These are phyloP conservation scores for Calonectria pteridis DNA, from an alignment of 2,329 filamentous ascomycete genomes.

Conservation along the genomic window DNA sequence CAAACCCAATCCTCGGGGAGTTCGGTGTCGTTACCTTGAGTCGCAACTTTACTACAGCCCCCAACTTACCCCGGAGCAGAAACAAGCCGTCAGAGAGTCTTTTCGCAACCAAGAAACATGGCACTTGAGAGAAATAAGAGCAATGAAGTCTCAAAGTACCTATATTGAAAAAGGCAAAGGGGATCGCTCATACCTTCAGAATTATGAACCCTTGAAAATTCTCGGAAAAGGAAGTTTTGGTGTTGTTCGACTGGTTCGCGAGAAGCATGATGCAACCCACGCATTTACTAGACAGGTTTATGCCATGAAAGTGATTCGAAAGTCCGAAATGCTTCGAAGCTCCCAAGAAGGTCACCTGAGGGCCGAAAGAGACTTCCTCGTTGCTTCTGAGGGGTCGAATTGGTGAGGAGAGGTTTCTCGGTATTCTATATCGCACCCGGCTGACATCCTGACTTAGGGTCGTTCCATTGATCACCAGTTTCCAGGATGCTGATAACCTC, in stretches of 20 bases:
- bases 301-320: conserved; percentile 97
- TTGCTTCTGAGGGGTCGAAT: conserved; percentile 85
- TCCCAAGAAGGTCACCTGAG: conserved; percentile 93
- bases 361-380: conserved; percentile 92
- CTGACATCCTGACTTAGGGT: conserved; percentile 66
- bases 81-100: conserved; percentile 63
- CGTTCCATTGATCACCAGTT: conserved; percentile 87
- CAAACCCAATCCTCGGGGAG: conserved; percentile 51
- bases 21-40: conserved; percentile 52
- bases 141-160: conserved; percentile 73
- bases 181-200: conserved; percentile 38
- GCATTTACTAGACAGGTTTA: conserved; percentile 70
- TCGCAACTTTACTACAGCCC: conserved; percentile 67
- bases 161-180: conserved; percentile 22
- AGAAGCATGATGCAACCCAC: conserved; percentile 59
- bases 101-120: conserved; percentile 79
- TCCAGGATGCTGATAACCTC: conserved; percentile 85
- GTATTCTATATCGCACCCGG: neutral
- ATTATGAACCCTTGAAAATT: conserved; percentile 83
- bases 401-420: conserved; percentile 64
- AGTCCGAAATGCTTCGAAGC: conserved; percentile 91
- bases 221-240: conserved; percentile 96
- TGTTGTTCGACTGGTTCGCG: conserved; percentile 86
- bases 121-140: conserved; percentile 79
- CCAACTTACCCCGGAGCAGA: conserved; percentile 67